A percentile compares a stretch with the other conserved stretches of the same genome.
Conservation (phyloP, 2,329 filamentous ascomycete genomes). For the Endoconidiophora laricicola region DNA sequence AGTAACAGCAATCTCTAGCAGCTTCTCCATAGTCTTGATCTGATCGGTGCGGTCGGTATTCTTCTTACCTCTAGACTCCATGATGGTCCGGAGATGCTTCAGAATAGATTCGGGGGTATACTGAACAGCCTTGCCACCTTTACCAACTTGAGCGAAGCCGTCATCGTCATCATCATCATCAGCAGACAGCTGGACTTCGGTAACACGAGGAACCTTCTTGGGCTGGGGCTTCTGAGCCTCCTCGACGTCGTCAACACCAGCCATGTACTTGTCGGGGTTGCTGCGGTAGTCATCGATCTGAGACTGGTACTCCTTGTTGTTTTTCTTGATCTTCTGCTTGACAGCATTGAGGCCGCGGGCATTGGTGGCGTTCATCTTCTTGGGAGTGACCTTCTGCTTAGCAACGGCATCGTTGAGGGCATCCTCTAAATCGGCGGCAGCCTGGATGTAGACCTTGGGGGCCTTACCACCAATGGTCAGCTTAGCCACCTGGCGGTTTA, state of each 20-base stretch:
- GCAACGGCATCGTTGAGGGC: constrained; percentile 83
- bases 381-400: constrained; percentile 88
- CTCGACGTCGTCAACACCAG: constrained; percentile 54
- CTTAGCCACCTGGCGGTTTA: constrained; percentile 73
- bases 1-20: constrained; percentile 71
- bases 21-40: constrained; percentile 94
- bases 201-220: constrained; percentile 25
- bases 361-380: constrained; percentile 98
- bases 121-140: constrained; percentile 72
- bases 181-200: constrained; percentile 30
- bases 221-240: constrained; percentile 29
- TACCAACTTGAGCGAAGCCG: constrained; percentile 77
- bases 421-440: constrained; percentile 84
- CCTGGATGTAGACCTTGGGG: constrained; percentile 85
- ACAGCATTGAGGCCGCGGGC: constrained; percentile 89
- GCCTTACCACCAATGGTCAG: constrained; percentile 59
- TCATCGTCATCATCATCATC: constrained; percentile 47
- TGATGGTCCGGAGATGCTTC: constrained; percentile 83
- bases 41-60: constrained; percentile 92
- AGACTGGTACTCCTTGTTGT: constrained; percentile 82
- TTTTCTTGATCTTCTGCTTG: constrained; percentile 97
- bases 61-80: constrained; percentile 96
- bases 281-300: constrained; percentile 78
- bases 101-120: constrained; percentile 97
- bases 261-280: constrained; percentile 77